These are phyloP conservation scores for Epichloe aotearoae DNA, from an alignment of 2,329 filamentous ascomycete genomes.

Conservation along the genomic window DNA sequence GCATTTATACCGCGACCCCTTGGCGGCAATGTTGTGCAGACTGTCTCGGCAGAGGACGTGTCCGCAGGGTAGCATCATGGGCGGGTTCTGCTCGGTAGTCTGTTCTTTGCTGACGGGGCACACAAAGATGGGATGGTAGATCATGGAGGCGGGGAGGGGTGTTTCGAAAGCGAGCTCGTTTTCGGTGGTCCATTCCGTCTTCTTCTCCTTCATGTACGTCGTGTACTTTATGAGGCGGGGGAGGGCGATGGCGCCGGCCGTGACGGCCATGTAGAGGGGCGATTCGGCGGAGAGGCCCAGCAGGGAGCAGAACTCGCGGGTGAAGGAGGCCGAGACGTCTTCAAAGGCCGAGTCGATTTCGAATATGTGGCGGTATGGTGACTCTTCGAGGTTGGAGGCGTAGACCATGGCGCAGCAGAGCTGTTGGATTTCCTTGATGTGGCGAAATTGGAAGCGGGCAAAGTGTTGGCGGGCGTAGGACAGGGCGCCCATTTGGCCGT, in stretches of 20 bases:
- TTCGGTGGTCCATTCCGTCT: conserved; percentile 87
- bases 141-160: conserved; percentile 43
- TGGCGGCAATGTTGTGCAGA: conserved; percentile 63
- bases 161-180: conserved; percentile 78
- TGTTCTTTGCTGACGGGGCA: conserved; percentile 97
- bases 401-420: conserved; percentile 74
- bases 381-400: conserved; percentile 56
- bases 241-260: conserved; percentile 82
- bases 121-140: conserved; percentile 94
- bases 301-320: conserved; percentile 84
- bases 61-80: conserved; percentile 93
- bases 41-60: conserved; percentile 86
- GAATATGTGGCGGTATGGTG: conserved; percentile 71
- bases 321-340: conserved; percentile 78
- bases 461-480: conserved; percentile 68
- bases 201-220: conserved; percentile 73
- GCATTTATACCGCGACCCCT: conserved; percentile 78
- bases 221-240: conserved; percentile 83
- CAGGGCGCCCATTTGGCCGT: conserved; percentile 52
- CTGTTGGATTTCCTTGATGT: conserved; percentile 66
- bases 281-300: conserved; percentile 83
- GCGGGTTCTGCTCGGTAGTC: conserved; percentile 81
- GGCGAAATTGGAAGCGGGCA: conserved; percentile 57
- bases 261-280: conserved; percentile 83
- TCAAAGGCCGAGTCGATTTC: conserved; percentile 64